phyloP scores from a whole-genome alignment of 2,329 filamentous ascomycete genomes.

The Cryphonectria nitschkei region DNA sequence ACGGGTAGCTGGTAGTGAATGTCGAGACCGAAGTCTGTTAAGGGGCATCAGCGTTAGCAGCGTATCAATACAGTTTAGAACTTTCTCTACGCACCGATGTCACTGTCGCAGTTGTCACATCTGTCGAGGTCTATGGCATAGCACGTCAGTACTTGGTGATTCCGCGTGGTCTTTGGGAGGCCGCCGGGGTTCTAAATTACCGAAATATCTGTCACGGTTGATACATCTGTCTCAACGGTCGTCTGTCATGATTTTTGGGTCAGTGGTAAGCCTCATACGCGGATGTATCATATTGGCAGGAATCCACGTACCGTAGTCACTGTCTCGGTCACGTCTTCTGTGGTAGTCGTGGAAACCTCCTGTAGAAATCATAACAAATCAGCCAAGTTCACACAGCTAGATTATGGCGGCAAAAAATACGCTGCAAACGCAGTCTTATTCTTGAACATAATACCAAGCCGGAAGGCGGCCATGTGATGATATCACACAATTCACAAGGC shows the following conservation, averaged over 20 bases:
- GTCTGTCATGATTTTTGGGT: background rate
- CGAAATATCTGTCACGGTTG: background rate
- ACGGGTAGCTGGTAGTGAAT: slow-evolving; percentile 7
- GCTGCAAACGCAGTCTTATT: background rate
- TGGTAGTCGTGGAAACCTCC: background rate
- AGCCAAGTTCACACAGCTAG: background rate
- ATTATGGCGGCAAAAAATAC: background rate
- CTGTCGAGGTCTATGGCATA: background rate
- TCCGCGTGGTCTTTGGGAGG: background rate
- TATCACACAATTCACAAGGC: background rate
- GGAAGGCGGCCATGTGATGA: background rate
- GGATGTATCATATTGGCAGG: background rate
- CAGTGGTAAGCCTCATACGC: background rate
- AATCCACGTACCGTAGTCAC: background rate
- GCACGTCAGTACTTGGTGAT: background rate
- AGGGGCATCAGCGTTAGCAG: background rate
- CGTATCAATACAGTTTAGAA: background rate
- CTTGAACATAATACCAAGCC: background rate
- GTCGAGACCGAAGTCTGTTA: background rate
- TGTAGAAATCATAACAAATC: background rate
- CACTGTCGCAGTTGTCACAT: background rate
- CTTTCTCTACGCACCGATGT: background rate
- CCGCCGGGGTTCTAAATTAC: background rate
- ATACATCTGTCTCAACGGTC: background rate
- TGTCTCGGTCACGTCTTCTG: background rate